A percentile compares a stretch with the other conserved stretches of the same genome.
phyloP scores from a whole-genome alignment of 148 eudicot species.

The Beta vulgaris region DNA sequence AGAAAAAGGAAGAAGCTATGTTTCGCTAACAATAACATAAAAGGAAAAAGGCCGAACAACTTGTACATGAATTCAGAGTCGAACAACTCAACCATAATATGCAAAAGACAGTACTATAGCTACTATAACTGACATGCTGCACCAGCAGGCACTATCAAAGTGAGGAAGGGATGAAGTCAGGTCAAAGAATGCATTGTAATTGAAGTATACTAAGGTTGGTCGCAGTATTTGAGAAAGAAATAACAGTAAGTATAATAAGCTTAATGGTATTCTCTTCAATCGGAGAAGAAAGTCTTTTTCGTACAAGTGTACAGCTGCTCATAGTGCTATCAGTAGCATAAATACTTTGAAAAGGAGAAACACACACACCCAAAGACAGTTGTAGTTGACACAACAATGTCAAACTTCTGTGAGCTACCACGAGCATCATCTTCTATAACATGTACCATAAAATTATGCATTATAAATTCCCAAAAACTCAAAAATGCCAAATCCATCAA shows the following conservation, averaged over 20 bases:
- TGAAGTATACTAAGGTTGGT: neutral
- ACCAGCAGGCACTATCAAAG: neutral
- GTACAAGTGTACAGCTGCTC: too few species aligned
- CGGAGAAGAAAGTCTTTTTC: too few species aligned
- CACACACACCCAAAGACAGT: too few species aligned
- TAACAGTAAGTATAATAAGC: neutral
- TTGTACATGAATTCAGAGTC: neutral
- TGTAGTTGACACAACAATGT: neutral
- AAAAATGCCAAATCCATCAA: slow-evolving; percentile 1
- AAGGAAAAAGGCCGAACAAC: neutral
- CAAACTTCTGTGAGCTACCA: neutral
- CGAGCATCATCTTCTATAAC: neutral
- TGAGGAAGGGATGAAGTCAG: neutral
- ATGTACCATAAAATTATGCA: neutral
- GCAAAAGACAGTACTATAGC: neutral
- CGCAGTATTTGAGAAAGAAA: neutral
- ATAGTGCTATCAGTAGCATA: neutral
- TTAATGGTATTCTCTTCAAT: too few species aligned
- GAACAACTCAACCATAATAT: neutral
- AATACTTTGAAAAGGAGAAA: neutral
- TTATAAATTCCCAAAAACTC: neutral
- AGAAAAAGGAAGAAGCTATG: too few species aligned
- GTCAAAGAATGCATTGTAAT: neutral
- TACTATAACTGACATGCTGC: neutral
- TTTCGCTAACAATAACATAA: too few species aligned